Evolutionary conservation across 768 basidiomycete genomes (phyloP).

Genomic region (Coprinopsis cinerea): DNA sequence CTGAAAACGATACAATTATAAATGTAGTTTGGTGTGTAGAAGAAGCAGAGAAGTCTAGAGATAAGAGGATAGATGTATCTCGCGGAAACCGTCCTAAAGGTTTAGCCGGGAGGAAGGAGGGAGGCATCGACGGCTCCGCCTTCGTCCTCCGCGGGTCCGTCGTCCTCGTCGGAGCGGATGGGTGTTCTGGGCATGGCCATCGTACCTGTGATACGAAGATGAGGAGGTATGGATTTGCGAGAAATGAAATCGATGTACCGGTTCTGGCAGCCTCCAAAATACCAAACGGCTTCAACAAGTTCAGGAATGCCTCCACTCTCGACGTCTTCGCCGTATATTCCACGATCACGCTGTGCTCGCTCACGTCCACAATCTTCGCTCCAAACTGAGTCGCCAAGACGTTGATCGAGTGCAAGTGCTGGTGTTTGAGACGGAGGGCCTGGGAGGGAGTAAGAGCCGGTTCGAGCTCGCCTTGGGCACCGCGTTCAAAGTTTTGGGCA

Average conservation of each 20-base stretch:
- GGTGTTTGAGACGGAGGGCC: constrained; percentile 83
- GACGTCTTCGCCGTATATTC: constrained; percentile 91
- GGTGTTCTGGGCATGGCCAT: constrained; percentile 99
- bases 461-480: constrained; percentile 26
- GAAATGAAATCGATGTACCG: constrained; percentile 60
- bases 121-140: constrained; percentile 79
- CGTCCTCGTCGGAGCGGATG: constrained; percentile 61
- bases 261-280: constrained; percentile 93
- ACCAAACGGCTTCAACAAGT: constrained; percentile 88
- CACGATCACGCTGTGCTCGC: constrained; percentile 91
- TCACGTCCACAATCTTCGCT: constrained; percentile 90
- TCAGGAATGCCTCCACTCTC: constrained; percentile 90
- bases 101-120: constrained; percentile 88
- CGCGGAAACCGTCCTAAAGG: no score
- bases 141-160: constrained; percentile 36
- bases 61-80: no score
- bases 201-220: constrained; percentile 45
- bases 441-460: constrained; percentile 68
- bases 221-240: constrained; percentile 5
- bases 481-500: constrained; percentile 73
- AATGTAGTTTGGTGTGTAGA: no score
- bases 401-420: constrained; percentile 83
- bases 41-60: no score
- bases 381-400: constrained; percentile 84
- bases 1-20: no score